Conservation (phyloP, 768 basidiomycete species). For the Pilatotrama ljubarskyi region DNA sequence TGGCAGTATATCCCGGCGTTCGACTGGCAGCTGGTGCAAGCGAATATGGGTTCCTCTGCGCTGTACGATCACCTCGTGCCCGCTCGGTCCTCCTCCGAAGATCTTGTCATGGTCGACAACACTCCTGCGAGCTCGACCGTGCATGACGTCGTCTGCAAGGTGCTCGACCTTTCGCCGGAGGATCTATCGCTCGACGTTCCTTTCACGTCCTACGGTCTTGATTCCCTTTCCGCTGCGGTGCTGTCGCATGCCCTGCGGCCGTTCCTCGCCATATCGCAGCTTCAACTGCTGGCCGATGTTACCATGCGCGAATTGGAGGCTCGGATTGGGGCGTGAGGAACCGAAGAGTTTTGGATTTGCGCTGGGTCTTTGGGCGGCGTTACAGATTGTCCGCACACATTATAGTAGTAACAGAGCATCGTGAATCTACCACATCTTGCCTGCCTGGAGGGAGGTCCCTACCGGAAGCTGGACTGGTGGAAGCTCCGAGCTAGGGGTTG, state of each 20-base stretch:
- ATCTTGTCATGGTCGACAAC: not conserved
- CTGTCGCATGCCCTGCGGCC: slow-evolving; percentile 37
- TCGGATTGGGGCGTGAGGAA: too few relatives aligned
- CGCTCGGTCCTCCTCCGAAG: not conserved
- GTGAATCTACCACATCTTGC: too few relatives aligned
- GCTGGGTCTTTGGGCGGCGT: too few relatives aligned
- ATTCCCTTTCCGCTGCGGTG: slow-evolving; percentile 42
- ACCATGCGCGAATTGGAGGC: too few relatives aligned
- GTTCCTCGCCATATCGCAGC: slow-evolving; percentile 34
- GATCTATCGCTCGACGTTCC: slow-evolving; percentile 41
- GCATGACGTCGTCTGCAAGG: slow-evolving; percentile 21
- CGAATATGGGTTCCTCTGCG: not conserved
- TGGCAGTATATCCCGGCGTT: slow-evolving; percentile 34
- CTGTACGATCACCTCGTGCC: not conserved
- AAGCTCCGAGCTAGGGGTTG: too few relatives aligned
- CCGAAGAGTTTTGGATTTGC: too few relatives aligned
- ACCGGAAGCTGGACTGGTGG: too few relatives aligned
- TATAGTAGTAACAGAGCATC: too few relatives aligned
- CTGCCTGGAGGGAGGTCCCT: too few relatives aligned
- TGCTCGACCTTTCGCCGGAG: slow-evolving; percentile 35
- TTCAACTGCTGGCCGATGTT: slow-evolving; percentile 39
- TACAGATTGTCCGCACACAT: too few relatives aligned
- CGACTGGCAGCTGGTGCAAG: slow-evolving; percentile 27
- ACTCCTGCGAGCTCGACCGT: not conserved
- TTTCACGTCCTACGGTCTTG: slow-evolving; percentile 43